Evolutionary conservation across 2,329 filamentous ascomycete genomes (phyloP), one percentile per base, ranked within the genome.

Genomic region (Sarocladium kiliense): DNA sequence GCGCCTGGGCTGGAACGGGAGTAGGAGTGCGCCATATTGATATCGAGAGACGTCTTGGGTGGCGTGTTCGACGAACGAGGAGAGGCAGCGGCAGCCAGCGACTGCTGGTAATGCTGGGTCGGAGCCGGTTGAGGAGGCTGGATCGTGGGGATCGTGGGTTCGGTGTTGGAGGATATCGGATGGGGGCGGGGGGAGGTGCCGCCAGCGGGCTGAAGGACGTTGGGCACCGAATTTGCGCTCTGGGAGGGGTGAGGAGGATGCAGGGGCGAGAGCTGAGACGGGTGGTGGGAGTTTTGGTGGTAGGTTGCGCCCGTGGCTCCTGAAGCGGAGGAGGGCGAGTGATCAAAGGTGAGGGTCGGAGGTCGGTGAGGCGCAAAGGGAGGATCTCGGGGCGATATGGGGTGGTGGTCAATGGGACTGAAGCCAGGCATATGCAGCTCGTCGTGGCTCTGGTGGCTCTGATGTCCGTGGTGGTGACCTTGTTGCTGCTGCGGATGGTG

Each of bases 1-100:
- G 76, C 76, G 44, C 86, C 84, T 53, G 91, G 91, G 70, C 91
- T 96, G 56, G 91, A 94, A 64, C 89, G 83, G 49, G 92, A 92
- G 72, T 96, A 93, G 66, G 78, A 82, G 68, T 93, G 89, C 41
- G 87, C 80, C 68, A 81, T 70, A 69, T 74, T 83, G 64, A 88
- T 34, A 21, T 51, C 47, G 25, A 51, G 75, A 42, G 85, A 80
- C 21, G 87, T 82, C 66, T 88, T 86, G 50, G 85, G 82, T 42
- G 87, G 83, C 25, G 84, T 79, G 44, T 80, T 76, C 65, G 85
- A 85, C 12, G 47, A 51, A 21, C 19, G 26, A 21, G 47, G 30
- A 14, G 30, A 36, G 12, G 47, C 6, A 34, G 47, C 12, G 26
- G 47, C 47, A 49, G 14, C 26, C 26, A 14, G 44, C 26, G 23